Percentiles rank a stretch among this genome's conserved stretches.
Conservation (phyloP, 2,329 filamentous ascomycete genomes). For the Fusarium sp. region DNA sequence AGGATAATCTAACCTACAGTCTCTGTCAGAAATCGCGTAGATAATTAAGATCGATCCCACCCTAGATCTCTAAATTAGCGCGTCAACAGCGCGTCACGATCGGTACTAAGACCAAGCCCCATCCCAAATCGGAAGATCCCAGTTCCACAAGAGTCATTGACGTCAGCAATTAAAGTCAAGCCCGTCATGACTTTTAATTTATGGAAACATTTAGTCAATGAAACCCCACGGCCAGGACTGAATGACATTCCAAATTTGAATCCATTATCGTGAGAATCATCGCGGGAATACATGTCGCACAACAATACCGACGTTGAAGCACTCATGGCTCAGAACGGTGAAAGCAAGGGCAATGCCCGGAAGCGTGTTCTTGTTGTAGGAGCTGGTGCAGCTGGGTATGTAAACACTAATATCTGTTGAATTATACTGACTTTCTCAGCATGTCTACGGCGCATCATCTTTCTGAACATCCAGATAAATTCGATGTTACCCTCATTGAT, state of each 20-base stretch:
- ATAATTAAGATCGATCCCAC: conserved; percentile 3
- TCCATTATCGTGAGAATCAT: not conserved
- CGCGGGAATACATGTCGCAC: conserved; percentile 1
- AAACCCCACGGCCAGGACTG: not conserved
- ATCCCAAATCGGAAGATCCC: conserved; percentile 9
- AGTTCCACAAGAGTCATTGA: conserved; percentile 31
- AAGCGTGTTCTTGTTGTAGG: conserved; percentile 27
- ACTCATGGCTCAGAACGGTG: conserved; percentile 29
- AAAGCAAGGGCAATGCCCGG: conserved; percentile 7
- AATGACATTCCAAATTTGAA: not conserved
- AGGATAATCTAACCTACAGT: too few relatives aligned
- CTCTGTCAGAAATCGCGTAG: not conserved
- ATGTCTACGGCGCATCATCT: conserved; percentile 33
- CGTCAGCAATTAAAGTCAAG: conserved; percentile 34
- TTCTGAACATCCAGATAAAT: conserved; percentile 22
- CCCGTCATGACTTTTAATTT: conserved; percentile 28
- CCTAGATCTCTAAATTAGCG: not conserved
- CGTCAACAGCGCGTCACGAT: conserved; percentile 11
- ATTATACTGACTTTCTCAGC: not conserved
- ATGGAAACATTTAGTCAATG: not conserved
- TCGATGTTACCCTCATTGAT: conserved; percentile 27
- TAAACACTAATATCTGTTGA: fast-evolving
- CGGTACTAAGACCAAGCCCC: not conserved
- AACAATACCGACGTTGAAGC: conserved; percentile 16
- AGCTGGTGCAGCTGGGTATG: conserved; percentile 35